phyloP scores from a whole-genome alignment of 139 green algal species.

The Monoraphidium neglectum region DNA sequence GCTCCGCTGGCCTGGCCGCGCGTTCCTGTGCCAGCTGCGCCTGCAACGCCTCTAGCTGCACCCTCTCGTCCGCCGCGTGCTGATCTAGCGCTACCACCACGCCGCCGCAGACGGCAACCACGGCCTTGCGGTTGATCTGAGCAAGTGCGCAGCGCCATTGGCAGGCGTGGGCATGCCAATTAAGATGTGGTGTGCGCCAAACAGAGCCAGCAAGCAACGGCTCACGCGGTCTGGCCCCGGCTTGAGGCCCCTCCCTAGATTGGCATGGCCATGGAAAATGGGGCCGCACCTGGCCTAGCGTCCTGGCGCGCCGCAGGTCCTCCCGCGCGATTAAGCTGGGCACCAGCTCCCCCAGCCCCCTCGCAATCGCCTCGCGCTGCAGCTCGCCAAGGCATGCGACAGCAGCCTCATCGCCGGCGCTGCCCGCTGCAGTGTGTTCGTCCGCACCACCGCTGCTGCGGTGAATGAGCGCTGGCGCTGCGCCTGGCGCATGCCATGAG shows the following conservation, averaged over 20 bases:
- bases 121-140: slow-evolving; percentile 53
- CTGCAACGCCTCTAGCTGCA: slow-evolving; percentile 66
- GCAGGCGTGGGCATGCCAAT: too few species aligned
- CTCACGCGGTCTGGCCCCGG: not conserved
- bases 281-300: slow-evolving; percentile 40
- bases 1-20: not conserved
- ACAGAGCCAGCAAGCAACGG: not conserved
- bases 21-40: not conserved
- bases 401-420: too few species aligned
- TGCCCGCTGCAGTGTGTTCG: too few species aligned
- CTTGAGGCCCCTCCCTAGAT: not conserved
- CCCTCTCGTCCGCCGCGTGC: slow-evolving; percentile 84
- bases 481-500: too few species aligned
- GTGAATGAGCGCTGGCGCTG: too few species aligned
- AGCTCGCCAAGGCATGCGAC: too few species aligned
- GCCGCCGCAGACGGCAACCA: slow-evolving; percentile 41
- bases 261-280: too few species aligned
- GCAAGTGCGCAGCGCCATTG: too few species aligned
- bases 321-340: slow-evolving; percentile 24
- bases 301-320: slow-evolving; percentile 27
- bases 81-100: slow-evolving; percentile 75
- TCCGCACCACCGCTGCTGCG: too few species aligned
- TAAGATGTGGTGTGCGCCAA: not conserved
- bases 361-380: too few species aligned
- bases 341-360: slow-evolving; percentile 1